Percentiles rank a stretch among this genome's conserved stretches.
Conservation (phyloP, 352 stramenopile species). For the Elongisporangium undulatum region DNA sequence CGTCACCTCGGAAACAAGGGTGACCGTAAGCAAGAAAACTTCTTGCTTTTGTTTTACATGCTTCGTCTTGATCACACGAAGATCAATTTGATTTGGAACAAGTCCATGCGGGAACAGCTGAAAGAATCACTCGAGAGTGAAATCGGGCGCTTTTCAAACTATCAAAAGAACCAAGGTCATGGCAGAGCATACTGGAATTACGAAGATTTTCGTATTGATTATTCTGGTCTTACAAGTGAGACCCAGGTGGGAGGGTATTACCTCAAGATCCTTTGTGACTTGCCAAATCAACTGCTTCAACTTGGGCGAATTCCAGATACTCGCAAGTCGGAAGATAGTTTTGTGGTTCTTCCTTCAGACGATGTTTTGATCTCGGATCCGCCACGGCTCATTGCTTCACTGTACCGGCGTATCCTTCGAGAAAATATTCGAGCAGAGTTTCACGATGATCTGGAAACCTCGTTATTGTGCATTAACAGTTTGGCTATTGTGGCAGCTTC, state of each 20-base stretch:
- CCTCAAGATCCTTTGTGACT: slow-evolving; percentile 58
- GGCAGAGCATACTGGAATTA: slow-evolving; percentile 94
- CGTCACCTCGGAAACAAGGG: slow-evolving; percentile 9
- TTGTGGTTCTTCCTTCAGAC: slow-evolving; percentile 38
- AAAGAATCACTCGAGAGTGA: slow-evolving; percentile 75
- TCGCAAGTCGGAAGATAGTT: slow-evolving; percentile 37
- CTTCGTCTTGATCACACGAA: slow-evolving; percentile 89
- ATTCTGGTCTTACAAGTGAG: slow-evolving; percentile 85
- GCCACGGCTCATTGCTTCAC: slow-evolving; percentile 35
- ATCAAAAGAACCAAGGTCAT: slow-evolving; percentile 53
- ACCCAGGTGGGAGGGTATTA: slow-evolving; percentile 89
- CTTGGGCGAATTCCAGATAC: slow-evolving; percentile 26
- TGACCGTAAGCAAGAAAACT: slow-evolving; percentile 79
- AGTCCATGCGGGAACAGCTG: slow-evolving; percentile 87
- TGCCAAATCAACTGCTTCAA: slow-evolving; percentile 39
- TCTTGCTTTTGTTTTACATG: slow-evolving; percentile 94
- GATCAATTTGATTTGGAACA: slow-evolving; percentile 94
- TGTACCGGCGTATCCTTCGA: slow-evolving; percentile 74
- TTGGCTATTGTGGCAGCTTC: slow-evolving; percentile 58
- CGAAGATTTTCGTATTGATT: slow-evolving; percentile 93
- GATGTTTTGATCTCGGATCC: slow-evolving; percentile 55
- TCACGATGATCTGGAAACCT: slow-evolving; percentile 54
- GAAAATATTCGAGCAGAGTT: slow-evolving; percentile 74
- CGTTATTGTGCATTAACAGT: slow-evolving; percentile 56
- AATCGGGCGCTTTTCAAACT: slow-evolving; percentile 80